These are phyloP conservation scores for Lachancea nothofagi DNA, from an alignment of 805 yeast species.

Conservation along the genomic window DNA sequence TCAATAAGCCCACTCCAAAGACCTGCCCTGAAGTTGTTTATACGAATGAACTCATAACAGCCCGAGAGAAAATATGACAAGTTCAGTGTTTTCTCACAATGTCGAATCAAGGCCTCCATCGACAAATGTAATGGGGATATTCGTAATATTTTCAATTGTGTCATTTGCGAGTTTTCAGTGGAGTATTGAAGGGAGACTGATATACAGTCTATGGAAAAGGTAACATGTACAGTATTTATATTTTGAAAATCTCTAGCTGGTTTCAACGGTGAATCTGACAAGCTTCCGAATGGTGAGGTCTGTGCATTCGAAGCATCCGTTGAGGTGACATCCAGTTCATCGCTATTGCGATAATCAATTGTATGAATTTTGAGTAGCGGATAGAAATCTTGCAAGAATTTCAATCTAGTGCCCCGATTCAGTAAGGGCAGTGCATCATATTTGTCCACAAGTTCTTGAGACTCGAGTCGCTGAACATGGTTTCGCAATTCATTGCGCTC, in stretches of 20 bases:
- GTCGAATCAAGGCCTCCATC: conserved; percentile 1
- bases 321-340: neutral
- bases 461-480: conserved; percentile 52
- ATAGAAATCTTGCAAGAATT: conserved; percentile 17
- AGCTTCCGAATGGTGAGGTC: too few species aligned
- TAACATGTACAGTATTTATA: neutral
- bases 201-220: neutral
- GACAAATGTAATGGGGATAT: conserved; percentile 1
- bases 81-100: conserved; percentile 4
- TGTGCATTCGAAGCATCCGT: too few species aligned
- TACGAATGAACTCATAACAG: conserved; percentile 23
- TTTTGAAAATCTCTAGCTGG: too few species aligned
- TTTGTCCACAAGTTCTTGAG: conserved; percentile 19
- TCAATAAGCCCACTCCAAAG: conserved; percentile 1
- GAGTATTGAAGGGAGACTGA: neutral
- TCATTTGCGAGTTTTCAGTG: neutral
- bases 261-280: neutral
- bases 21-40: conserved; percentile 8
- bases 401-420: conserved; percentile 21
- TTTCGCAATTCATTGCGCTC: conserved; percentile 36
- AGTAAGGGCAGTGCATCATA: conserved; percentile 28
- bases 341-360: neutral
- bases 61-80: conserved; percentile 16
- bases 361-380: conserved; percentile 8
- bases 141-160: neutral